These are phyloP conservation scores for Penicillium sp. DNA, from an alignment of 2,329 filamentous ascomycete species.

Conservation along the genomic window DNA sequence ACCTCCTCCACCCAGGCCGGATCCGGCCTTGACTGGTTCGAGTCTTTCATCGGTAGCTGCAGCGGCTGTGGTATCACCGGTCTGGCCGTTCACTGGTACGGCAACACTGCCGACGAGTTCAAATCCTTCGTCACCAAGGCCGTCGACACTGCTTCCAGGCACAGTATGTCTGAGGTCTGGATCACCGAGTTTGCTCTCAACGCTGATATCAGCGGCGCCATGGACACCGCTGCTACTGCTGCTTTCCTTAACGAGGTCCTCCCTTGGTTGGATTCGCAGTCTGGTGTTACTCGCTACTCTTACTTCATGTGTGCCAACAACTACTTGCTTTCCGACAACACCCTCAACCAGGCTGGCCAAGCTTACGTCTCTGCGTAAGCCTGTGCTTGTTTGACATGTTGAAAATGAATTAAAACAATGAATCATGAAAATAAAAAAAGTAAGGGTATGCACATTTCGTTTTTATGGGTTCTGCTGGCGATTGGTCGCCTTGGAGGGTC, in stretches of 20 bases:
- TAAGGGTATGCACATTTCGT: neutral
- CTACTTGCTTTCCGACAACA: slow-evolving; percentile 28
- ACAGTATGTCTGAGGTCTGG: slow-evolving; percentile 44
- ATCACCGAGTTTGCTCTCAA: slow-evolving; percentile 45
- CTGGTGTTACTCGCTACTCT: slow-evolving; percentile 41
- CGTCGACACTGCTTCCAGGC: slow-evolving; percentile 30
- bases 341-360: slow-evolving; percentile 30
- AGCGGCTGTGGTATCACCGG: slow-evolving; percentile 40
- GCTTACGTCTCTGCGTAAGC: slow-evolving; percentile 22
- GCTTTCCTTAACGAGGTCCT: slow-evolving; percentile 39
- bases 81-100: slow-evolving; percentile 48
- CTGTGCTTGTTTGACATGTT: neutral
- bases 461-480: neutral
- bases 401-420: neutral
- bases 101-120: slow-evolving; percentile 34
- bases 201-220: slow-evolving; percentile 25
- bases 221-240: slow-evolving; percentile 22
- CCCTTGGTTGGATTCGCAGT: slow-evolving; percentile 40
- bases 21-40: slow-evolving; percentile 43
- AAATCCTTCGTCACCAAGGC: slow-evolving; percentile 38
- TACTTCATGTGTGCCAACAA: slow-evolving; percentile 41
- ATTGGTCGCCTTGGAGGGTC: neutral
- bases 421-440: neutral
- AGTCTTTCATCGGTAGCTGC: slow-evolving; percentile 40
- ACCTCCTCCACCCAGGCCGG: slow-evolving; percentile 35